Evolutionary conservation across 1,284 basidiomycete species (phyloP).

Genomic region (Pyrrhoderma noxium): DNA sequence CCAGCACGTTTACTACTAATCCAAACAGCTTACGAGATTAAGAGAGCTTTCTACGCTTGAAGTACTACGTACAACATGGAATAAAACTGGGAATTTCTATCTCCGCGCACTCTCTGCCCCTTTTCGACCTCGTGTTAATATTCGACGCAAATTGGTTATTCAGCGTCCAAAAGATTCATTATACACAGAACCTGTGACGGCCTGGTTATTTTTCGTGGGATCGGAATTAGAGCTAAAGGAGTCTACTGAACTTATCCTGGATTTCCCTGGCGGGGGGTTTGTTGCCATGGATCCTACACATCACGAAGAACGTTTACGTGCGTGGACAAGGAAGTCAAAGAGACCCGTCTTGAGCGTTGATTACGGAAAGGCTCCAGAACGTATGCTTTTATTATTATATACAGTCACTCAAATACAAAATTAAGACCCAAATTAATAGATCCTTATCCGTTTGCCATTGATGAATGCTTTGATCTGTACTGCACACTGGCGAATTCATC

Average conservation of each 20-base stretch:
- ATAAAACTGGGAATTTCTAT: constrained; percentile 93
- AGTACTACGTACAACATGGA: constrained; percentile 93
- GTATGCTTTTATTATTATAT: constrained; percentile 37
- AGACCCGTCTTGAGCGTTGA: constrained; percentile 84
- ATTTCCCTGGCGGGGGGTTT: constrained; percentile 94
- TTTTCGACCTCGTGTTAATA: constrained; percentile 52
- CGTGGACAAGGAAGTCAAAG: constrained; percentile 77
- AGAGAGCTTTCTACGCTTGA: constrained; percentile 92
- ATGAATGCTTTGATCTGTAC: constrained; percentile 91
- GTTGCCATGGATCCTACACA: constrained; percentile 93
- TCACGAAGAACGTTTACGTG: constrained; percentile 88
- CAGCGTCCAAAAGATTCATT: constrained; percentile 72
- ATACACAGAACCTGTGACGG: constrained; percentile 76
- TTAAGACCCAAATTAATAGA: constrained; percentile 39
- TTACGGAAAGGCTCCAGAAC: constrained; percentile 95
- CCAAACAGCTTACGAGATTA: constrained; percentile 82
- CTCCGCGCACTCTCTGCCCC: constrained; percentile 61
- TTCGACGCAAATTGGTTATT: constrained; percentile 73
- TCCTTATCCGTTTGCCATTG: constrained; percentile 91
- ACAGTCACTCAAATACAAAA: background rate
- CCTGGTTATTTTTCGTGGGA: constrained; percentile 79
- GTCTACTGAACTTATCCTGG: constrained; percentile 77
- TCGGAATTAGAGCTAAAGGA: constrained; percentile 59
- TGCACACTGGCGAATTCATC: constrained; percentile 73
- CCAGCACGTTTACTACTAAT: background rate